These are phyloP conservation scores for Daldinia sp. DNA, from an alignment of 2,329 filamentous ascomycete species.

Conservation along the genomic window DNA sequence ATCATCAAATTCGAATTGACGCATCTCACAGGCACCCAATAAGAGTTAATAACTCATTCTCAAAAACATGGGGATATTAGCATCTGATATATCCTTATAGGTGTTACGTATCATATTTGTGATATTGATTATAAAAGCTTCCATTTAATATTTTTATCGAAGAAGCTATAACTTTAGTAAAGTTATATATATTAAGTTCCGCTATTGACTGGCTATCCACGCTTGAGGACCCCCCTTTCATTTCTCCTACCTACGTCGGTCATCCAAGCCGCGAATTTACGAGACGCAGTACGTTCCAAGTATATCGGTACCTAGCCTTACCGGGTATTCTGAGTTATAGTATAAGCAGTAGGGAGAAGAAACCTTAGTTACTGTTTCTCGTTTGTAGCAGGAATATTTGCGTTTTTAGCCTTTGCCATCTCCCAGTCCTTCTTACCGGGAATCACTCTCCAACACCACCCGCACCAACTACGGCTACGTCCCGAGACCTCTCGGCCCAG, in stretches of 20 bases:
- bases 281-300: not conserved
- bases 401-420: conserved; percentile 25
- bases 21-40: conserved; percentile 1
- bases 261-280: not conserved
- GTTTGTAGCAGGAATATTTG: conserved; percentile 7
- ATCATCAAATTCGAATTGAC: conserved; percentile 14
- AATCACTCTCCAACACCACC: conserved; percentile 87
- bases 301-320: not conserved
- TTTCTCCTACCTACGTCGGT: not conserved
- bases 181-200: not conserved
- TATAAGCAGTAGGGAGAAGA: no score
- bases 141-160: not conserved
- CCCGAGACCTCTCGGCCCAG: conserved; percentile 78
- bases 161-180: not conserved
- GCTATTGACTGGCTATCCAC: conserved; percentile 9
- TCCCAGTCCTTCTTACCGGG: conserved; percentile 65
- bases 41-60: conserved; percentile 3
- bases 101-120: not conserved
- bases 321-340: not conserved
- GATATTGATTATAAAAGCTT: not conserved
- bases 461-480: conserved; percentile 83
- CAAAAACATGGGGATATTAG: not conserved
- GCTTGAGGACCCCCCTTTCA: not conserved
- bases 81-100: not conserved
- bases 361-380: conserved; percentile 9